Base-by-base conservation (phyloP, 305 asterid genomes). In the Andrographis paniculata region DNA sequence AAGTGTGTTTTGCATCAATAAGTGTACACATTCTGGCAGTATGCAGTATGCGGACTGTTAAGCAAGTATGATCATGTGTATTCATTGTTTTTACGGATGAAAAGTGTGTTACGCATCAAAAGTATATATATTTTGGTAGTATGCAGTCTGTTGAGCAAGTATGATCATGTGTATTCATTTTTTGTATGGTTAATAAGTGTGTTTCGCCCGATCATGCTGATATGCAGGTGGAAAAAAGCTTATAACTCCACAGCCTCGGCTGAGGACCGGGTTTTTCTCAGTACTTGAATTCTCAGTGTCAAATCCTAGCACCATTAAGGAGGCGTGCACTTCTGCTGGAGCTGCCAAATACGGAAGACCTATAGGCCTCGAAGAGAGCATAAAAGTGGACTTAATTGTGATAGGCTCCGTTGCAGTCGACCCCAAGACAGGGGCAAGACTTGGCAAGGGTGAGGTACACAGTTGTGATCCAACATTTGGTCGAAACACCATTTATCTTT, bases 371-470 rank as follows among this genome's bases (percentile, higher is more conserved):
- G 86, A 82, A 15, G 94, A 85, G 75, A 82, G 79, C 76, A 76
- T 89, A 33, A 79, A 80, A 67, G 97, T 89, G 43, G 95, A 89
- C 71, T 52, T 89, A 9, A 89, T 89, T 37, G 85, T 89, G 51
- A 75, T 89, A 45, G 97, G 97, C 19, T 89, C 97, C 22, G 97
- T 82, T 53, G 95, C 97, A 22, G 94, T 89, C 27, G 77, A 89
- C 56, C 86, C 97, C 36, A 85, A 60, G 51, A 82, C 97, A 0
- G 97, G 97, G 33, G 97, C 97, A 19, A 75, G 97, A 53, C 97
- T 89, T 59, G 97, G 97, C 67, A 89, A 89, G 91, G 97, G 93
- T 51, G 97, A 89, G 93, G 95, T 85, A 62, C 55, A 48, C 17
- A 7, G 19, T 36, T n/a, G n/a, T n/a, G n/a, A n/a, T n/a, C n/a